Evolutionary conservation across 805 yeast species (phyloP), one percentile per base, ranked within the genome.

Genomic region (Ogataea nitratoaversa): DNA sequence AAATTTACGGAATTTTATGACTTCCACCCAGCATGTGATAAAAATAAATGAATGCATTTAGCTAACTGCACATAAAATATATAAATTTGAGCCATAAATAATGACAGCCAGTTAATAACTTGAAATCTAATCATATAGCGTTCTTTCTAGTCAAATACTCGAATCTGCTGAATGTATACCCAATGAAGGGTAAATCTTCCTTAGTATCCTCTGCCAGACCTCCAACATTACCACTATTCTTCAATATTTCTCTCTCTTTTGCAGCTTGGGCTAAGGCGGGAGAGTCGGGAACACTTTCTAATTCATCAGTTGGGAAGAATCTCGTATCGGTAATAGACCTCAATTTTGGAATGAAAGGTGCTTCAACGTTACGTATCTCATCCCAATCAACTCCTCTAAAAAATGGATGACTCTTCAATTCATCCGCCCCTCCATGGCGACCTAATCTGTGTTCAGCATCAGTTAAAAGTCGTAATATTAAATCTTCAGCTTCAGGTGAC

Each of bases 331-430:
- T 91, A 45, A 91, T 84, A 11, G 95, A 84, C 51, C 89, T 78
- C 57, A 93, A 73, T 57, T 88, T 85, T 19, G 99, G 96, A 50
- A 93, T 84, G 55, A 89, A 89, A 18, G 97, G 97, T 3, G 96
- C 96, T 52, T 82, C 88, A 42, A 88, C 95, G 43, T 78, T 81
- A 43, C 96, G 70, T 42, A 89, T 89, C 14, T 86, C 78, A 38
- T 82, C 81, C 97, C 97, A 89, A 62, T 88, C 93, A 31, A 89
- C 96, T n/a, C 97, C 97, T 35, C 93, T 71, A 72, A 89, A 89
- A 54, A 90, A 89, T 11, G 96, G 95, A 65, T 89, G 97, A 0
- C 73, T 76, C 63, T 89, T 90, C 57, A 89, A 81, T 55, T 89
- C 96, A 34, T 80, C 86, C 2, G 96, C 96, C 9, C 96, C 96